Evolutionary conservation across 306 rosid species (phyloP).

Genomic region (Luffa aegyptiaca): DNA sequence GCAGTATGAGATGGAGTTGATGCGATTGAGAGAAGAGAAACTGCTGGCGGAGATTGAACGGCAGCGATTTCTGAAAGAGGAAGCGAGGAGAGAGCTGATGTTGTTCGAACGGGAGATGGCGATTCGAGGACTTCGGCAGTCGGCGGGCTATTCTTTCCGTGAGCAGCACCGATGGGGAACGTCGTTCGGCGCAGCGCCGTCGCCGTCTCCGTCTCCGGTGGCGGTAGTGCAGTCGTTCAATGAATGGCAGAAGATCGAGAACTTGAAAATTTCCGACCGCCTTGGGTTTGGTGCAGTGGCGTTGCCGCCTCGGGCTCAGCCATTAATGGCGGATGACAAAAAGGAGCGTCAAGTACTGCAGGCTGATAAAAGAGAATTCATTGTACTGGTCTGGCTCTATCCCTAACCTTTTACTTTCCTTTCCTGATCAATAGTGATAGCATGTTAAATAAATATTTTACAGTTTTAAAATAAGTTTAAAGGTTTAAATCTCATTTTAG

Average conservation of each 20-base stretch:
- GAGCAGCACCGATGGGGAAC: background rate
- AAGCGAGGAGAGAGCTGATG: constrained; percentile 7
- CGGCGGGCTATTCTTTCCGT: background rate
- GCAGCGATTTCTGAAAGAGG: background rate
- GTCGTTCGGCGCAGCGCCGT: background rate
- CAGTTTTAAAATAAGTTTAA: no score
- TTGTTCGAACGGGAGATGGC: constrained; percentile 7
- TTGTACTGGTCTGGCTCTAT: background rate
- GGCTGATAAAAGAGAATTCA: background rate
- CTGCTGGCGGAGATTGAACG: background rate
- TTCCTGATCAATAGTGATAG: background rate
- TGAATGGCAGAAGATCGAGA: background rate
- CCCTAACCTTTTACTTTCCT: background rate
- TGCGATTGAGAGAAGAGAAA: constrained; percentile 3
- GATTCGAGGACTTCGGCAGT: background rate
- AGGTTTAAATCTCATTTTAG: no score
- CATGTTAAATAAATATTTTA: background rate
- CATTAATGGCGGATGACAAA: background rate
- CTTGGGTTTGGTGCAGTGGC: background rate
- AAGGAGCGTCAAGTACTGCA: background rate
- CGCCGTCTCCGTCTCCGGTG: background rate
- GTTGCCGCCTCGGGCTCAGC: background rate
- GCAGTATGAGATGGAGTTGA: background rate
- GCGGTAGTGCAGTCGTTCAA: background rate
- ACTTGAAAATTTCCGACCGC: background rate